Base-by-base conservation (phyloP, 2,329 filamentous ascomycete species). In the Westerdykella sp. region DNA sequence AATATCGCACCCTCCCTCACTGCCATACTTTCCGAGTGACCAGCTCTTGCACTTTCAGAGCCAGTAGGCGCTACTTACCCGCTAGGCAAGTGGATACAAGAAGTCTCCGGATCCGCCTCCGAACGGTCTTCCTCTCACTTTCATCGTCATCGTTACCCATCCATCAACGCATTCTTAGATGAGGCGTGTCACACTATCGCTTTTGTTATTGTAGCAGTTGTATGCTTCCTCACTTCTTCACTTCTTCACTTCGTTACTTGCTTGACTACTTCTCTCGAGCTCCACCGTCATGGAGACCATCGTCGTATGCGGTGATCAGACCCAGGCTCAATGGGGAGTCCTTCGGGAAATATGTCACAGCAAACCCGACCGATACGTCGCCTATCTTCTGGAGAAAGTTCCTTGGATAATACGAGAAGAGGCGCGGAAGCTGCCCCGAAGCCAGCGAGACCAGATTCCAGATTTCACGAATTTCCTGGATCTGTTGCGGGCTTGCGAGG, bases 281-380 rank as follows among this genome's bases (percentile, higher is more conserved):
- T 46, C 46, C 43, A 41, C 48, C 55, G 67, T 43, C 50, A 70
- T 70, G 60, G 74, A 74, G 57, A 59, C 71, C 45, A 75, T 84
- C 25, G 25, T 12, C 63, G 76, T 85, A 49, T 84, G 85, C 61
- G 82, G 82, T 69, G 83, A 86, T 60, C 83, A 86, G 68, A 85
- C 82, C 47, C 74, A 80, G 55, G 80, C 84, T 63, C 81, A 81
- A 55, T 78, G 83, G 60, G 71, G 70, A 53, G 79, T 84, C 51
- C 68, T 86, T 47, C 67, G 70, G 52, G 73, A 72, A 55, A 65
- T 72, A 23, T 64, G 66, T 44, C 65, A 71, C 40, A 69, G 71
- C 56, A 73, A 69, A 53, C 71, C 73, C 57, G 75, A 76, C 59
- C 76, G 79, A 40, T 71, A 84, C 21, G 73, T 83, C 39, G 75